Percentiles rank a stretch among this genome's conserved stretches.
These are phyloP conservation scores for Aspergillus ibericus DNA, from an alignment of 2,329 filamentous ascomycete species.

Conservation along the genomic window DNA sequence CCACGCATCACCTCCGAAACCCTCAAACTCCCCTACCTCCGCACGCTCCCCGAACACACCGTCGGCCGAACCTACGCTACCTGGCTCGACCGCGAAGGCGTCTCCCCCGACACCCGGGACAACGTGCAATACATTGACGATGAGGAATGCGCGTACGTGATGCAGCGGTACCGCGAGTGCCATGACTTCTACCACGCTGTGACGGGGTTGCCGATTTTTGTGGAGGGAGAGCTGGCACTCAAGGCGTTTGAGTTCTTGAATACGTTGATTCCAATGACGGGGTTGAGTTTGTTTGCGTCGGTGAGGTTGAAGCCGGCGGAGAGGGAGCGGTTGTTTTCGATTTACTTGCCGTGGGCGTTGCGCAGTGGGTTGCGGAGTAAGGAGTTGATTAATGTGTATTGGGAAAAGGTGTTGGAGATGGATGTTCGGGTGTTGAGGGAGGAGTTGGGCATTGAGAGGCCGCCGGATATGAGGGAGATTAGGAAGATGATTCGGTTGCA, in stretches of 20 bases:
- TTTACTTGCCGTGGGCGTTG: slow-evolving; percentile 83
- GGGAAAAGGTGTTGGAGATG: slow-evolving; percentile 89
- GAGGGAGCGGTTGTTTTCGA: slow-evolving; percentile 62
- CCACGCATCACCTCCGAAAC: slow-evolving; percentile 80
- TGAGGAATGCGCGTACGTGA: slow-evolving; percentile 94
- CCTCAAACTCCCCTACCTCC: slow-evolving; percentile 68
- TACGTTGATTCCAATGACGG: slow-evolving; percentile 92
- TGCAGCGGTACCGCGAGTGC: slow-evolving; percentile 96
- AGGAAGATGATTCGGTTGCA: slow-evolving; percentile 69
- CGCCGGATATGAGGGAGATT: slow-evolving; percentile 79
- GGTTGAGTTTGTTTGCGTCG: slow-evolving; percentile 74
- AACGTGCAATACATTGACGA: slow-evolving; percentile 88
- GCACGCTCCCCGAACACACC: slow-evolving; percentile 67
- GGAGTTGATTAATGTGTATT: slow-evolving; percentile 93
- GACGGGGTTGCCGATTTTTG: slow-evolving; percentile 82
- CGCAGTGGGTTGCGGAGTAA: slow-evolving; percentile 73
- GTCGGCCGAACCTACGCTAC: slow-evolving; percentile 79
- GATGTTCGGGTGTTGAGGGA: slow-evolving; percentile 74
- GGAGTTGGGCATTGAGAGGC: slow-evolving; percentile 80
- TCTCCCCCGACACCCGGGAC: slow-evolving; percentile 84
- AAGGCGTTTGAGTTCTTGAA: slow-evolving; percentile 98
- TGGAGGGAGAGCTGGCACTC: slow-evolving; percentile 96
- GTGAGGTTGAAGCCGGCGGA: slow-evolving; percentile 64
- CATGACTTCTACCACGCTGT: slow-evolving; percentile 98
- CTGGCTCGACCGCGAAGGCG: slow-evolving; percentile 93